Conservation (phyloP, 176 grass and related monocot genomes). For the Musa troglodytarum region DNA sequence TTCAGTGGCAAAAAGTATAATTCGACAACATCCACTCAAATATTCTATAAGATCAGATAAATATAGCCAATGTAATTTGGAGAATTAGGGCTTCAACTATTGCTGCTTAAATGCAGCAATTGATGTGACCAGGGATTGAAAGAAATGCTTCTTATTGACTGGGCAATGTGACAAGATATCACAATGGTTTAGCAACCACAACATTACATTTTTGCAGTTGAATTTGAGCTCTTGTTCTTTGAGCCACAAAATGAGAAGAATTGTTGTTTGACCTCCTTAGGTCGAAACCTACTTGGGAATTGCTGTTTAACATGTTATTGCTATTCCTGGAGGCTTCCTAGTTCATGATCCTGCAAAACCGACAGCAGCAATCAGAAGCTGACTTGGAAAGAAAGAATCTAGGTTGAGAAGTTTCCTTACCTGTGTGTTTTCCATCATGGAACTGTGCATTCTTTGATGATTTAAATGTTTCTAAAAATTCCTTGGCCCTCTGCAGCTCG, state of each 20-base stretch:
- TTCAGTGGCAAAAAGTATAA: too few species aligned
- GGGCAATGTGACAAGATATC: neutral
- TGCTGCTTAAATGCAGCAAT: neutral
- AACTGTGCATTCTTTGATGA: slow-evolving; percentile 87
- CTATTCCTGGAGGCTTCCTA: neutral
- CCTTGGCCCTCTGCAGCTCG: slow-evolving; percentile 56
- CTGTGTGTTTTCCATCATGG: slow-evolving; percentile 79
- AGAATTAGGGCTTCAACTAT: neutral
- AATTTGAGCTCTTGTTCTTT: neutral
- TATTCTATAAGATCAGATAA: too few species aligned
- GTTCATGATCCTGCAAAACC: neutral
- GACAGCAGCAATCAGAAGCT: neutral
- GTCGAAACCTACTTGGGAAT: neutral
- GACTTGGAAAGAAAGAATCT: neutral
- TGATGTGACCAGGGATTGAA: neutral
- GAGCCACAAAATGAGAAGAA: neutral
- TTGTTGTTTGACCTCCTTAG: too few species aligned
- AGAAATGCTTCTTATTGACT: neutral
- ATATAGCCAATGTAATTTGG: too few species aligned
- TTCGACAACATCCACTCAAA: too few species aligned
- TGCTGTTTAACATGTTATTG: neutral
- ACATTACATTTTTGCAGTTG: neutral
- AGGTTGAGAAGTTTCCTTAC: slow-evolving; percentile 17
- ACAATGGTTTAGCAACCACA: neutral
- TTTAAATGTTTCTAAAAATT: slow-evolving; percentile 89